Conservation (phyloP, 495 filamentous ascomycete genomes). For the Xylaria flabelliformis region DNA sequence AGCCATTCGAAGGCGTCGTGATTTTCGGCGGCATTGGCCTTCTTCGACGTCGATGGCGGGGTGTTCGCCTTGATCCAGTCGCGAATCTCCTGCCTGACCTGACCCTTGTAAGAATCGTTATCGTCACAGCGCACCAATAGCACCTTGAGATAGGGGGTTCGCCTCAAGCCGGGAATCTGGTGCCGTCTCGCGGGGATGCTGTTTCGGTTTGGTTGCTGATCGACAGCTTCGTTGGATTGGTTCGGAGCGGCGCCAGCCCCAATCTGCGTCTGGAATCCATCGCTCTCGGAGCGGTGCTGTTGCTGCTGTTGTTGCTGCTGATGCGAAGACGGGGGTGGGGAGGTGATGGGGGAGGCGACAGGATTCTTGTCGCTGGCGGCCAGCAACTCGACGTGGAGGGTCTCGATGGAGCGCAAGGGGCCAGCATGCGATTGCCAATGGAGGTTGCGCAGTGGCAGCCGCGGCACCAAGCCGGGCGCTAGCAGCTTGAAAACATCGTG, state of each 20-base stretch:
- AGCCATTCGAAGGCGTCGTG: constrained; percentile 99
- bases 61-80: constrained; percentile 91
- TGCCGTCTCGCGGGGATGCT: constrained; percentile 66
- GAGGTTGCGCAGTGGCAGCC: constrained; percentile 88
- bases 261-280: constrained; percentile 58
- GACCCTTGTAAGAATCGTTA: constrained; percentile 87
- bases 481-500: constrained; percentile 82
- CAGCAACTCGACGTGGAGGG: constrained; percentile 86
- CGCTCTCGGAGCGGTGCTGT: constrained; percentile 47
- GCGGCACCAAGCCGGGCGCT: constrained; percentile 74
- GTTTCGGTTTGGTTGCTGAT: constrained; percentile 34
- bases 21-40: constrained; percentile 62
- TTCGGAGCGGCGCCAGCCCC: constrained; percentile 33
- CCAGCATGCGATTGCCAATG: constrained; percentile 95
- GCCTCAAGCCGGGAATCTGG: constrained; percentile 92
- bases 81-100: constrained; percentile 74
- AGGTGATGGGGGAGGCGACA: constrained; percentile 48
- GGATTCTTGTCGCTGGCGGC: constrained; percentile 55
- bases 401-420: constrained; percentile 88
- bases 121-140: constrained; percentile 91
- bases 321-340: constrained; percentile 39
- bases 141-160: constrained; percentile 93
- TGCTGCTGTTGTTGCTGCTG: constrained; percentile 26
- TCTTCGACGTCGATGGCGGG: constrained; percentile 50
- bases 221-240: constrained; percentile 44